Conservation (phyloP, 148 eudicot species). For the Nepenthes gracilis region DNA sequence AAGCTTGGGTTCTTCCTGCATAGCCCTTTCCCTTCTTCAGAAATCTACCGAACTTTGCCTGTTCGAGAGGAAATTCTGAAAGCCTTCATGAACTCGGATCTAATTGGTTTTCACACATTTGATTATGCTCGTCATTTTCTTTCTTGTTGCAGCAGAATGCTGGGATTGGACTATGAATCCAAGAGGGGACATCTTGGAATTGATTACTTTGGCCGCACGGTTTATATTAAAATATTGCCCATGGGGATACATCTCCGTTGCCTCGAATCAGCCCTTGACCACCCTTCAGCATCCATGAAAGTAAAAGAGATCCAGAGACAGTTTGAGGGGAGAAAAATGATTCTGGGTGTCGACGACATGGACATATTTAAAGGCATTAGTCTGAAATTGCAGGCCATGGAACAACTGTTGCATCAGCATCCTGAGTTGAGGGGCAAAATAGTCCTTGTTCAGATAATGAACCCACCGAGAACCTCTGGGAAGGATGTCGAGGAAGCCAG, state of each 20-base stretch:
- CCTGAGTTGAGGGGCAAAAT: slow-evolving; percentile 38
- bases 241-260: slow-evolving; percentile 25
- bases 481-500: slow-evolving; percentile 38
- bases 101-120: slow-evolving; percentile 29
- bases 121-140: slow-evolving; percentile 30
- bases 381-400: slow-evolving; percentile 38
- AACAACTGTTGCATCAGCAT: slow-evolving; percentile 31
- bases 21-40: slow-evolving; percentile 4
- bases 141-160: slow-evolving; percentile 26
- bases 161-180: slow-evolving; percentile 25
- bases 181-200: slow-evolving; percentile 27
- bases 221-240: slow-evolving; percentile 25
- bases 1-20: slow-evolving; percentile 27
- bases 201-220: slow-evolving; percentile 25
- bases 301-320: slow-evolving; percentile 16
- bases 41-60: slow-evolving; percentile 26
- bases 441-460: slow-evolving; percentile 44
- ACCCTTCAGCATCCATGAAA: slow-evolving; percentile 14
- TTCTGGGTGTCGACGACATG: slow-evolving; percentile 48
- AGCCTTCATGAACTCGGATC: slow-evolving; percentile 19
- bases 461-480: slow-evolving; percentile 39
- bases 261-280: slow-evolving; percentile 15
- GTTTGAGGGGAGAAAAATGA: slow-evolving; percentile 25
- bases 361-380: slow-evolving; percentile 49
- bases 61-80: slow-evolving; percentile 26